Base-by-base conservation (phyloP, 306 rosid genomes). In the Cicer yamashitae region DNA sequence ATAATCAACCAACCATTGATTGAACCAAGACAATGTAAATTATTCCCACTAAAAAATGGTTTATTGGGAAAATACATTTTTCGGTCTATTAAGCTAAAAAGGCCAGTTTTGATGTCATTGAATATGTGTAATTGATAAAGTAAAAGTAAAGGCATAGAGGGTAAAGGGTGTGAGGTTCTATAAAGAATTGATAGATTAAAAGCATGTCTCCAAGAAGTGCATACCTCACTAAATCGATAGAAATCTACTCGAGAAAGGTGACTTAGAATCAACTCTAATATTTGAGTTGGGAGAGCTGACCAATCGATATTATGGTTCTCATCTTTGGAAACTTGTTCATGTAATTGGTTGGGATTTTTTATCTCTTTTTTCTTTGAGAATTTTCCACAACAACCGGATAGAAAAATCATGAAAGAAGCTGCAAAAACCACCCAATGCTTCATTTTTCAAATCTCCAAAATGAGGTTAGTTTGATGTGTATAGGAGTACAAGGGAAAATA, bases 1-100 rank as follows among this genome's bases (percentile, higher is more conserved):
- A 40, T 40, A 8, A 63, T 63, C 25, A 63, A 7, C 47, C 47
- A 63, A 2, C 69, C 69, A 25, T 39, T 12, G 15, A n/a, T n/a
- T n/a, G 69, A 63, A 39, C 69, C 69, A 63, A 63, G 25, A n/a
- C 69, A 63, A 39, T 34, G 30, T 9, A 5, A 8, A 8, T 40
- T 5, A 12, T 39, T 40, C 7, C 30, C 20, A 1, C 1, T 39
- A 22, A 39, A 67, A 8, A 45, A 6, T 3, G 72, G 72, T 46
- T 1, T 67, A 15, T 5, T 67, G 3, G 41, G 72, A 25, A 45
- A 51, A 67, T 44, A 8, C 6, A 67, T 1, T 6, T 18, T 44
- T 3, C 9, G 48, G 0, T 46, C 40, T 3, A 18, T 67, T 15
- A 67, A 20, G 41, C 72, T 18, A 2, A 20, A 45, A 45, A 67